A percentile compares a stretch with the other conserved stretches of the same genome.
These are phyloP conservation scores for Lasiodiplodia sp. DNA, from an alignment of 2,329 filamentous ascomycete genomes.

Conservation along the genomic window DNA sequence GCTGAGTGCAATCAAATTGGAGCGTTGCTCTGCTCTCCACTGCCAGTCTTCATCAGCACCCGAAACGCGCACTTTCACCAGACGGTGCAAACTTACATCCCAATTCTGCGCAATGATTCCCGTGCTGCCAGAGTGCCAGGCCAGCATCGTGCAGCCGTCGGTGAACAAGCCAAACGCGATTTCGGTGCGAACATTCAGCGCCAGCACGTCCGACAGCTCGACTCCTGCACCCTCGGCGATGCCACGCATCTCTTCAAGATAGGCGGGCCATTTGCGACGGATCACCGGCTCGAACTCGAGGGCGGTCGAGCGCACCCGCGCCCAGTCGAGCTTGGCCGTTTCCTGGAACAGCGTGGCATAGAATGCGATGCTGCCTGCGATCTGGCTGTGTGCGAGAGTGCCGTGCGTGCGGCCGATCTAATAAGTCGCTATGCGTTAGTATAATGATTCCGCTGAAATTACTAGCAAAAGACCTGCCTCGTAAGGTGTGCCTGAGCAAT, in stretches of 20 bases:
- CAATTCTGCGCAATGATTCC: constrained; percentile 65
- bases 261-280: constrained; percentile 51
- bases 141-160: constrained; percentile 65
- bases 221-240: constrained; percentile 60
- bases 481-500: constrained; percentile 53
- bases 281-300: constrained; percentile 57
- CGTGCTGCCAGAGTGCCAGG: constrained; percentile 46
- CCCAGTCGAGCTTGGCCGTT: constrained; percentile 57
- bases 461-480: constrained; percentile 41
- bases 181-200: constrained; percentile 65
- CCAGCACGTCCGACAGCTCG: constrained; percentile 60
- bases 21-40: constrained; percentile 61
- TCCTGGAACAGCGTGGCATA: constrained; percentile 57
- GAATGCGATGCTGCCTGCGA: constrained; percentile 54
- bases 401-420: constrained; percentile 60
- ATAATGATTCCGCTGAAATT: not conserved
- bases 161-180: constrained; percentile 65
- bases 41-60: constrained; percentile 31
- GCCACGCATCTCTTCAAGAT: constrained; percentile 57
- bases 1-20: constrained; percentile 58
- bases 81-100: constrained; percentile 52
- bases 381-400: constrained; percentile 46
- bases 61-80: not conserved
- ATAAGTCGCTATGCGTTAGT: not conserved
- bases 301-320: constrained; percentile 54